Evolutionary conservation across 129 eudicot species (phyloP).

Genomic region (Escallonia rubra): DNA sequence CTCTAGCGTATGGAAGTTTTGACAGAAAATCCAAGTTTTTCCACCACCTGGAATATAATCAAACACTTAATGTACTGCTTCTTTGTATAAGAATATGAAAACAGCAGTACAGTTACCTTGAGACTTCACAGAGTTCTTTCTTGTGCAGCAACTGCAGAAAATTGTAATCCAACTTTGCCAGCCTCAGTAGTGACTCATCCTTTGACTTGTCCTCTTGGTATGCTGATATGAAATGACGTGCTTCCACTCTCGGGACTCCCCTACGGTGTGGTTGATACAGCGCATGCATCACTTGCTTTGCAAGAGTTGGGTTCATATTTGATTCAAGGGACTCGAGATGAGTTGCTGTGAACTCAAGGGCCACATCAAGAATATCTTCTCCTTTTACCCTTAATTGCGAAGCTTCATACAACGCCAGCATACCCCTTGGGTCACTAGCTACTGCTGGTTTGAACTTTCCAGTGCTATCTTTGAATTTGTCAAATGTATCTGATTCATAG

Average conservation of each 20-base stretch:
- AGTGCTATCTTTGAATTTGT: constrained; percentile 8
- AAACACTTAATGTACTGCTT: not conserved
- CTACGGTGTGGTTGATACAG: constrained; percentile 14
- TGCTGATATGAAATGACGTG: constrained; percentile 11
- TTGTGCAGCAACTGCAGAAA: constrained; percentile 18
- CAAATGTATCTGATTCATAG: constrained; percentile 15
- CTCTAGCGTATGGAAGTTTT: constrained; percentile 1
- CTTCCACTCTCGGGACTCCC: constrained; percentile 22
- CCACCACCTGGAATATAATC: constrained; percentile 10
- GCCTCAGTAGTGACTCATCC: constrained; percentile 7
- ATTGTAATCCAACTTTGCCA: constrained; percentile 25
- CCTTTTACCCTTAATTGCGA: constrained; percentile 12
- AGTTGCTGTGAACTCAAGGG: constrained; percentile 9
- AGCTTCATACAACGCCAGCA: constrained; percentile 30
- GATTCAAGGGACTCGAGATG: not conserved
- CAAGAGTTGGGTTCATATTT: not conserved
- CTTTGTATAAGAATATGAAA: not conserved
- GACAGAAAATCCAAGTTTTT: not conserved
- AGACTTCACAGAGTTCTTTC: constrained; percentile 16
- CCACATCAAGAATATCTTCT: constrained; percentile 25
- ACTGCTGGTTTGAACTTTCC: constrained; percentile 14
- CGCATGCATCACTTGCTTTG: constrained; percentile 15
- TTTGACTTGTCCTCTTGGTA: constrained; percentile 14
- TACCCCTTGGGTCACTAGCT: constrained; percentile 8
- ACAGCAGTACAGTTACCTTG: not conserved